Percentiles rank a stretch among this genome's conserved stretches.
Evolutionary conservation across 2,329 filamentous ascomycete species (phyloP).

Genomic region (Acarospora socialis): DNA sequence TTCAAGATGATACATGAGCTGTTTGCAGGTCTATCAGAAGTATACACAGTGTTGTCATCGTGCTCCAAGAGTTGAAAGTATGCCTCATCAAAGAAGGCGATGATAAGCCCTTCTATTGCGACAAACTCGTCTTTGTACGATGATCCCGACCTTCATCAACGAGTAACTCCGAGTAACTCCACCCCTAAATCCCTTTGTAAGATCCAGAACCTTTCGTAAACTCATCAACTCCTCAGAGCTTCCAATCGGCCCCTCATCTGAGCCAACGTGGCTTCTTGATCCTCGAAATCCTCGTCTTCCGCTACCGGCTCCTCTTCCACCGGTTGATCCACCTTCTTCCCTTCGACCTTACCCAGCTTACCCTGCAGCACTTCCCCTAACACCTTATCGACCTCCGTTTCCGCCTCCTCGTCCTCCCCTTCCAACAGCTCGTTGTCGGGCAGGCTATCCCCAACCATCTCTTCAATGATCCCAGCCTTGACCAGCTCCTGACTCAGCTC

Average conservation of each 20-base stretch:
- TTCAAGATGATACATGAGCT: too few species aligned
- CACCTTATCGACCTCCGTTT: constrained; percentile 84
- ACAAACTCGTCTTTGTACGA: too few species aligned
- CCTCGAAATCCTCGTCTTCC: constrained; percentile 62
- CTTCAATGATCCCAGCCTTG: constrained; percentile 92
- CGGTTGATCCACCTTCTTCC: constrained; percentile 41
- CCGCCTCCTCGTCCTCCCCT: constrained; percentile 56
- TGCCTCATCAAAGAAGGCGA: too few species aligned
- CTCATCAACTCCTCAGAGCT: constrained; percentile 65
- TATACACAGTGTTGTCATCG: too few species aligned
- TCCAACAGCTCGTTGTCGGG: constrained; percentile 59
- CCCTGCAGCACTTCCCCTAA: constrained; percentile 82
- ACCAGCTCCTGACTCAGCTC: constrained; percentile 77
- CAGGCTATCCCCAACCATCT: constrained; percentile 82
- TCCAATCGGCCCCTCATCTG: constrained; percentile 89
- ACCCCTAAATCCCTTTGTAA: neutral
- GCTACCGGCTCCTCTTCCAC: constrained; percentile 38
- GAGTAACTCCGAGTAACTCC: too few species aligned
- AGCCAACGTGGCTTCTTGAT: constrained; percentile 78
- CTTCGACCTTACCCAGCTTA: constrained; percentile 52
- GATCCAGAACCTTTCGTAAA: neutral
- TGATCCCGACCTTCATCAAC: too few species aligned
- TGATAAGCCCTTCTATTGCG: too few species aligned
- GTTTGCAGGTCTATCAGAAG: too few species aligned
- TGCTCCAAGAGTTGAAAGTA: too few species aligned